phyloP scores from a whole-genome alignment of 2,329 filamentous ascomycete genomes.

The Hansfordia pulvinata region DNA sequence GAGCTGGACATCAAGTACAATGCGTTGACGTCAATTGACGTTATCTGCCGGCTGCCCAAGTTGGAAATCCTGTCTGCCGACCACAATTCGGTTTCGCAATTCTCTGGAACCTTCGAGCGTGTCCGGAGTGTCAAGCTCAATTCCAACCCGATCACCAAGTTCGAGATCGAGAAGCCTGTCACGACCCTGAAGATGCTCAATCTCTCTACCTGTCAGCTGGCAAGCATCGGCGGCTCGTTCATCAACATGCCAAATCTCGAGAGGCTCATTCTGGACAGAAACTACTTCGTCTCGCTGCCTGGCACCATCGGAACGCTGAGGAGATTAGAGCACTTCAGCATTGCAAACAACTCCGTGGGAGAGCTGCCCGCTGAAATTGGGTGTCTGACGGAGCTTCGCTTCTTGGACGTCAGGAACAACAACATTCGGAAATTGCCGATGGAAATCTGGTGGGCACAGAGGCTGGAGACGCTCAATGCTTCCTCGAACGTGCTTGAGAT shows the following conservation, averaged over 20 bases:
- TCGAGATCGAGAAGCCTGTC: conserved; percentile 65
- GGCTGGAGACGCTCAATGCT: conserved; percentile 81
- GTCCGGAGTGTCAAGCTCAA: conserved; percentile 80
- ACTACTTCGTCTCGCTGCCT: conserved; percentile 87
- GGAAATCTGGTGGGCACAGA: conserved; percentile 92
- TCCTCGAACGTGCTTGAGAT: conserved; percentile 86
- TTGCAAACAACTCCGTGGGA: conserved; percentile 80
- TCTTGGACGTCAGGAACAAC: conserved; percentile 84
- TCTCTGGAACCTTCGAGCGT: conserved; percentile 76
- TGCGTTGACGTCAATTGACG: conserved; percentile 73
- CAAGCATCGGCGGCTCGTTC: conserved; percentile 80
- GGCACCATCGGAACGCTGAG: conserved; percentile 71
- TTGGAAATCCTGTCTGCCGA: conserved; percentile 82
- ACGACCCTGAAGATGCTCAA: conserved; percentile 79
- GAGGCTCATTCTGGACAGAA: conserved; percentile 81
- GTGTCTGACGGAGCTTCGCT: conserved; percentile 68
- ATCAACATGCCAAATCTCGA: conserved; percentile 77
- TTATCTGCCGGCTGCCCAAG: conserved; percentile 70
- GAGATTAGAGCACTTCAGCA: conserved; percentile 81
- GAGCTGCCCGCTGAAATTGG: conserved; percentile 80
- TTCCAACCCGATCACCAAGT: conserved; percentile 89
- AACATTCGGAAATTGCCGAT: conserved; percentile 80
- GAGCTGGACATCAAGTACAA: conserved; percentile 96
- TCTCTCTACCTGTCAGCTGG: conserved; percentile 79
- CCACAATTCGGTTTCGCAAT: conserved; percentile 85